Evolutionary conservation across 352 stramenopile genomes (phyloP), one percentile per base, ranked within the genome.

Genomic region (Phytophthora pseudosyringae): DNA sequence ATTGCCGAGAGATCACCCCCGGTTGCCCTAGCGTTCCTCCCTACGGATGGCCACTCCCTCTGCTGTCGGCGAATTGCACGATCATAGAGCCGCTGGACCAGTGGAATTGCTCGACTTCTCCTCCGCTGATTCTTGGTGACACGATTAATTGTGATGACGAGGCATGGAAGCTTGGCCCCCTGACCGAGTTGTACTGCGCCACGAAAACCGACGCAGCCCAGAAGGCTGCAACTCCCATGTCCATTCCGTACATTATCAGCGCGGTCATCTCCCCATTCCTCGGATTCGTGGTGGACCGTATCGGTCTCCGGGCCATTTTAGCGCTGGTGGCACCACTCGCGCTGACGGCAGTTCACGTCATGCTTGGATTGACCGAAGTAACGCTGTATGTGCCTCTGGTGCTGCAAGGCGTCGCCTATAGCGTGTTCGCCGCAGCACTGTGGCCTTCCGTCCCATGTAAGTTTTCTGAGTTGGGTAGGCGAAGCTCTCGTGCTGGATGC

Each of bases 231-330:
- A 92, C 76, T 13, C 80, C 94, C 9, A 98, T 98, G 90, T 94
- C 81, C 12, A 91, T 98, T 44, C 95, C 94, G 33, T 98, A 98
- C 70, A 83, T 97, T 29, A 96, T 98, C 36, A 97, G 91, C 21
- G 92, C 90, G 46, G 67, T 89, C 25, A 83, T 97, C 33, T 97
- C 84, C 25, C 93, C 94, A 18, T 88, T 97, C 59, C 72, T 98
- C 4, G 94, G 94, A 25, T 95, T 96, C 44, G 56, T 96, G 39
- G 88, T 98, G n/a, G 94, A 98, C 59, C 85, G 78, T 18, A 80
- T 97, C 45, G 94, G 94, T 12, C 66, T 91, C 16, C 86, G 91
- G 15, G 93, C 92, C 4, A 55, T 94, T 38, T 73, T 98, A 29
- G 87, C 88, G 18, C 64, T 95, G 3, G 32, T 96, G 9, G 86